Conservation (phyloP, 768 basidiomycete species). For the Lactarius tabidus region DNA sequence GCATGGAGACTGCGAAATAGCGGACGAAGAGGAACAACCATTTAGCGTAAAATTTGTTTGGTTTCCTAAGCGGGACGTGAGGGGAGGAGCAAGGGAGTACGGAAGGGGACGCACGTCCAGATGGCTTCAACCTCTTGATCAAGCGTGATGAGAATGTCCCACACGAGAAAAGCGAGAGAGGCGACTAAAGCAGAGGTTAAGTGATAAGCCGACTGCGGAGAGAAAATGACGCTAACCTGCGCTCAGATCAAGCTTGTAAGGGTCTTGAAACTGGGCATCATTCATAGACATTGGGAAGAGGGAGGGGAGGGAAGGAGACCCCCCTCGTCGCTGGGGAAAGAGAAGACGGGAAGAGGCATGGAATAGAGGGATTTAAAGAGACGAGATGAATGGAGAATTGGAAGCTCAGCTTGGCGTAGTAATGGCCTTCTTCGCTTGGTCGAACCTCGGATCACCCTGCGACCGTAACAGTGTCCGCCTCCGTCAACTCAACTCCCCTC, state of each 20-base stretch:
- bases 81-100: background rate
- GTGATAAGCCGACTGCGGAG: background rate
- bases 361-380: background rate
- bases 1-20: conserved; percentile 23
- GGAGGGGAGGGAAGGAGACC: background rate
- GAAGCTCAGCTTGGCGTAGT: background rate
- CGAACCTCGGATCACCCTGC: background rate
- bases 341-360: background rate
- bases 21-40: conserved; percentile 30
- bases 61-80: conserved; percentile 25
- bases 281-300: background rate
- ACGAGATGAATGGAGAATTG: background rate
- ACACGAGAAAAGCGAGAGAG: conserved; percentile 29
- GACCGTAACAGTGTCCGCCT: background rate
- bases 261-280: background rate
- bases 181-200: conserved; percentile 27
- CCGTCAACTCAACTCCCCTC: background rate
- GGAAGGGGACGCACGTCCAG: conserved; percentile 32
- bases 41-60: conserved; percentile 27
- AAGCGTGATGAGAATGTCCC: conserved; percentile 31
- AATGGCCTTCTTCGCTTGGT: background rate
- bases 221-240: background rate
- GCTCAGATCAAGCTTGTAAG: background rate
- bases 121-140: conserved; percentile 30
- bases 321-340: background rate